Base-by-base conservation (phyloP, 2,329 filamentous ascomycete genomes). In the Venturia effusa region DNA sequence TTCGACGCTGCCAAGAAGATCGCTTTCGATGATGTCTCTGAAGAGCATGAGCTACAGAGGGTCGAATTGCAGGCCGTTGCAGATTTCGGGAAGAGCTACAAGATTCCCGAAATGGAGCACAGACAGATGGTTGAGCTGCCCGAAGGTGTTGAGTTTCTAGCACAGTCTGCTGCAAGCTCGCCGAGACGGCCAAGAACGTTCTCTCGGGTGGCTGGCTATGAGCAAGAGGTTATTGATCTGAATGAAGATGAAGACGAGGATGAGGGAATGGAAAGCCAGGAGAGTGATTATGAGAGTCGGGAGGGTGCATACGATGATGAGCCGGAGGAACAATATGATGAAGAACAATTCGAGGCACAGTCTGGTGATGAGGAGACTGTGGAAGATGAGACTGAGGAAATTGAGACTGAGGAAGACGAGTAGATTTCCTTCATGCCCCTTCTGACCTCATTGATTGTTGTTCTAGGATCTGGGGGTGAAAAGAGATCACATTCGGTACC, bases 261-360 rank as follows among this genome's bases (percentile, higher is more conserved):
- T 34, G 62, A 61, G 24, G 10, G 72, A 73, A 30, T 75, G 68
- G 27, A 77, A 59, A 1, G 70, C 69, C 3, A 74, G 51, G 62
- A 55, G 6, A 39, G 27, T n/a, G 37, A 45, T 8, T 32, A 43
- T 10, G 59, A 40, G n/a, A 15, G 8, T 41, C n/a, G 27, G 19
- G 40, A 32, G 34, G 59, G 22, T 59, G 37, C 4, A 17, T 40
- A 27, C 19, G 39, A 41, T 13, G 57, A 39, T 3, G 34, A 60
- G 57, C 19, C 4, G 22, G 57, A 40, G 24, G 19, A 59, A 19
- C 2, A 30, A 5, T 24, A 24, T 27, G 59, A 37, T 13, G 59
- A 45, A 40, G 59, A 61, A 61, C 40, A 61, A 10, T 34, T 19
- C 27, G 59, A 43, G 24, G 59, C n/a, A 15, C 32, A 27, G 13